Base-by-base conservation (phyloP, 371 early-diverging fungal genomes). In the Lichtheimia hyalospora region DNA sequence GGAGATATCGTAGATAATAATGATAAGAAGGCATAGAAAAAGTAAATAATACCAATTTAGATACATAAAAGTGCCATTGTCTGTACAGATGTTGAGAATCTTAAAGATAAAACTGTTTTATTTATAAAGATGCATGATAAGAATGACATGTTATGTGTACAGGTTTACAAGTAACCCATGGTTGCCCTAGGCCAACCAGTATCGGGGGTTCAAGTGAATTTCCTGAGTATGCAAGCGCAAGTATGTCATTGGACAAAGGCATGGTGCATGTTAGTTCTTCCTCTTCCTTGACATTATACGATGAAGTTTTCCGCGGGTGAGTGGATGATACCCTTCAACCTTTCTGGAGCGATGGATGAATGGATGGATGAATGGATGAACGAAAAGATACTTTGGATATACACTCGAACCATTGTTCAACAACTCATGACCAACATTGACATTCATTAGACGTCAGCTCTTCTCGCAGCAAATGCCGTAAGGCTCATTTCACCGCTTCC, bases 401-500 rank as follows among this genome's bases (percentile, higher is more conserved):
- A n/a, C 15, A 12, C 10, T 20, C 18, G 51, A 25, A 21, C 20
- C 15, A 42, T 6, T 52, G 16, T 23, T 49, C 49, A 40, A 52
- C 44, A 66, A 18, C 18, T 21, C 46, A 18, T 46, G 21, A 16
- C 15, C 18, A 46, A 46, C 46, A 21, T 21, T 21, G 10, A 6
- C 18, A 13, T 18, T 46, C 46, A 46, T 25, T 75, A 84, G 94
- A 91, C 84, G 96, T 95, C 69, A 90, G 93, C 74, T 96, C 96
- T 70, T 93, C 94, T 73, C 85, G 93, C 84, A 86, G 97, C 82
- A 96, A 96, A 92, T 84, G 88, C 84, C 89, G 98, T 81, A 95
- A 94, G 91, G 98, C 98, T 74, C 98, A 99, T 90, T 97, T 99
- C 90, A 71, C 93, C 63, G 99, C 98, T 69, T 93, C 98, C 67